Base-by-base conservation (phyloP, 208 protist species). In the Wallacemonas sp. region DNA sequence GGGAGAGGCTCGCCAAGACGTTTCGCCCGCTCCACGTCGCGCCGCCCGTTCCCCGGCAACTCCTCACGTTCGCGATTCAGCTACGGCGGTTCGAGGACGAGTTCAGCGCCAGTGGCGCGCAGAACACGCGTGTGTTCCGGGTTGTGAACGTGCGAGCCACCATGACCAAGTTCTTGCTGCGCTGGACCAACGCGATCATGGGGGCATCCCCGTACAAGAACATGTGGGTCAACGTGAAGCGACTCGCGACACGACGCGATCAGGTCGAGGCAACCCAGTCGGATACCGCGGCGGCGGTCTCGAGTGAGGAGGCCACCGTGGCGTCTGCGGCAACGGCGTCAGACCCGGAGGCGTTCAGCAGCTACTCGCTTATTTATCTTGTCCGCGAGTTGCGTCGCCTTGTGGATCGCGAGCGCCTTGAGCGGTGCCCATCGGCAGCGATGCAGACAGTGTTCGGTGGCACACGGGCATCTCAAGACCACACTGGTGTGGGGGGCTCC, bases 1-100 rank as follows among this genome's bases (percentile, higher is more conserved):
- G 88, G 88, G 81, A 92, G 68, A 80, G 88, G 14, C 56, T 84
- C 17, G 88, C 88, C 17, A 94, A 94, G 70, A 92, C 88, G 29
- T 87, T 88, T 52, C 81, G 85, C 6, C 85, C 74, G 9, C 33
- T 43, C 11, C 33, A 57, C 29, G 56, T 65, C 11, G 90, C 73
- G 65, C 70, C 69, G 0, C 16, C 65, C 4, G 57, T 94, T 29
- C 71, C 88, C 12, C 11, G 56, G 16, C 17, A 62, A 21, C 41
- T 91, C 30, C 76, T 79, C 67, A 58, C 62, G 27, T 11, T 65
- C 19, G 77, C 52, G 11, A 19, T 61, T 16, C 21, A 65, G 5
- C 69, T 94, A 29, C 63, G 74, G 30, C 65, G 41, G 27, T 68
- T 78, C 0, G 88, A 94, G 46, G 75, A 83, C 43, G 69, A 77